Base-by-base conservation (phyloP, 768 basidiomycete genomes). In the Pleurotus ostreatus region DNA sequence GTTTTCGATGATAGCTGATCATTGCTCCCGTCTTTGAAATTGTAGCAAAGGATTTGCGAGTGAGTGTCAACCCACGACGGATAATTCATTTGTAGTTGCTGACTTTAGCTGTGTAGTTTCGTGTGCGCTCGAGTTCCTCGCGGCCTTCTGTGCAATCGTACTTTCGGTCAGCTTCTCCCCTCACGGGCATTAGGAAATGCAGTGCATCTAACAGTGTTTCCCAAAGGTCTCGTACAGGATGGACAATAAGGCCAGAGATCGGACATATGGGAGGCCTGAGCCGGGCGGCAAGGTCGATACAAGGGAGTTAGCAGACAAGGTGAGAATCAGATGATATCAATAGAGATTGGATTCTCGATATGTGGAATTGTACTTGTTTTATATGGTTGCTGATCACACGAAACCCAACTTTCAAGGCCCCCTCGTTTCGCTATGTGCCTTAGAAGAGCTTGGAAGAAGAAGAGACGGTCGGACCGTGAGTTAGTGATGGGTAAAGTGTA, bases 231-330 rank as follows among this genome's bases (percentile, higher is more conserved):
- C 85, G 1, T 90, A 86, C 62, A 80, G 81, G 40, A 61, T 68
- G 62, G 86, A 88, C 25, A 90, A 89, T 57, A 70, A 73, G 4
- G 73, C 74, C 13, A 72, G 87, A 40, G 77, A 89, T 61, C 70
- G 66, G 44, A 57, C 70, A 23, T 80, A 83, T 56, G 88, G 88
- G 0, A 74, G 74, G 52, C 78, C 77, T 1, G 68, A 73, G 49
- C 70, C 68, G 6, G 69, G 78, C 57, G 73, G 72, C 5, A 76
- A 70, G 16, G 82, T 89, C 16, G 80, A 89, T 61, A 88, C 84
- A 0, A 74, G 77, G 23, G 79, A 85, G 59, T 65, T 86, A 5
- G 88, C 88, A 1, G 88, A 89, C 63, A 75, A 83, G 73, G 87
- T 86, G 58, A 25, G 74, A 57, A 26, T 11, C 41, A 7, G 46